Evolutionary conservation across 352 stramenopile genomes (phyloP), one percentile per base, ranked within the genome.

Genomic region (Phytophthora pluvialis): DNA sequence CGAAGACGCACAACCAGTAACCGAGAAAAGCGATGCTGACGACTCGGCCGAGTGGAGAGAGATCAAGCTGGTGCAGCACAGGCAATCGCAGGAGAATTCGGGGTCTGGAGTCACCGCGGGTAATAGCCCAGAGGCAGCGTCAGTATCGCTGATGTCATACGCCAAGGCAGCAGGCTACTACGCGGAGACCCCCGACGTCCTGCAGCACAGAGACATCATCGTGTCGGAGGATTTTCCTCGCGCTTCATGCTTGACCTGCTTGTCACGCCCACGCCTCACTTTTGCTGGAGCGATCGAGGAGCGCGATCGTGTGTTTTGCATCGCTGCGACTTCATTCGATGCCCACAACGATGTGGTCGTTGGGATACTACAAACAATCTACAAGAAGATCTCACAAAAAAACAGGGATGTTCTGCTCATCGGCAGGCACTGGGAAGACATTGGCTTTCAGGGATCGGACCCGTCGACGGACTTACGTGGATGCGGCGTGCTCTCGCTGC

Each of bases 391-490:
- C 21, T 72, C 64, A 7, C 71, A 64, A 46, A 75, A 18, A 1
- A 26, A 54, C 10, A 59, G 62, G 10, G 75, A 86, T 11, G 73
- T 87, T 29, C 56, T 74, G 15, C 74, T 90, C 9, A 81, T 81
- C 3, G 88, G 88, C 13, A 59, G 64, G 12, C 88, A 97, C 60
- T 97, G 90, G 91, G 89, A 97, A 62, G 71, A 77, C 8, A 85
- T 98, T 29, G 91, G 91, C 13, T 98, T 98, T 57, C 91, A 97
- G 60, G 91, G 90, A 25, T 81, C 49, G 6, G 90, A 98, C 56
- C 91, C 91, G 5, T 80, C 89, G 1, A 98, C 89, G 1, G 91
- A 98, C 59, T 70, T 98, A 21, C 85, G 90, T 26, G 86, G 85
- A 16, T 93, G 88, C 32, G 88, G 91, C 29, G 80, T 97, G 28